phyloP scores from a whole-genome alignment of 768 basidiomycete genomes.

The Mycena floridula region DNA sequence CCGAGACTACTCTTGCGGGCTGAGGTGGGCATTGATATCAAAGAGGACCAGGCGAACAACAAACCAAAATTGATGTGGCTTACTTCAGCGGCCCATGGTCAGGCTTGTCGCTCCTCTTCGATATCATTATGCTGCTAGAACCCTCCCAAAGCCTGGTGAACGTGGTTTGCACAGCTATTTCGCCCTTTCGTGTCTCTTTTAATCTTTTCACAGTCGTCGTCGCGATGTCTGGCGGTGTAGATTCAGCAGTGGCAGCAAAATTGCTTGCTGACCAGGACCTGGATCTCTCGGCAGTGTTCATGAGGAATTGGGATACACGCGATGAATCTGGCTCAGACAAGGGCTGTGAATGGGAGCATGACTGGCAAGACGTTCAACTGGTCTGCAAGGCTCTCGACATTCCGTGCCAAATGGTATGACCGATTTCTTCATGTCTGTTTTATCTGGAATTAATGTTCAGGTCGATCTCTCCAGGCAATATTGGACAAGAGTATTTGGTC shows the following conservation, averaged over 20 bases:
- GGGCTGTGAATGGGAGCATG: constrained; percentile 95
- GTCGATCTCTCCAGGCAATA: constrained; percentile 88
- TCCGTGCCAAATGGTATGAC: constrained; percentile 69
- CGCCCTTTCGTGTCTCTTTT: too few relatives aligned
- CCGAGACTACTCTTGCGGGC: too few relatives aligned
- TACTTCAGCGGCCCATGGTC: too few relatives aligned
- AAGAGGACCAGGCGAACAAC: too few relatives aligned
- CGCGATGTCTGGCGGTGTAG: constrained; percentile 94
- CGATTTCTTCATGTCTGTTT: not conserved
- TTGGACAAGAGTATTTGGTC: constrained; percentile 89
- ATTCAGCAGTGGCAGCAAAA: constrained; percentile 85
- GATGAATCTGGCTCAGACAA: constrained; percentile 73
- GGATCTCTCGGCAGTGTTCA: constrained; percentile 83
- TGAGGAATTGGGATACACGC: constrained; percentile 93
- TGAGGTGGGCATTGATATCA: too few relatives aligned
- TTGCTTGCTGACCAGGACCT: constrained; percentile 72
- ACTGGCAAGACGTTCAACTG: constrained; percentile 85
- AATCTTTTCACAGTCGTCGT: constrained; percentile 66
- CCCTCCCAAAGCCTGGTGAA: too few relatives aligned
- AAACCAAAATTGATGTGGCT: too few relatives aligned
- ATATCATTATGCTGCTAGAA: too few relatives aligned
- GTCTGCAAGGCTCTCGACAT: constrained; percentile 72
- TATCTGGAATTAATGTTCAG: constrained; percentile 38
- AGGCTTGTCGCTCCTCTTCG: too few relatives aligned
- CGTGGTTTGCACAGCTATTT: too few relatives aligned